These are phyloP conservation scores for Emmonsiellopsis sp. DNA, from an alignment of 2,329 filamentous ascomycete species.

Conservation along the genomic window DNA sequence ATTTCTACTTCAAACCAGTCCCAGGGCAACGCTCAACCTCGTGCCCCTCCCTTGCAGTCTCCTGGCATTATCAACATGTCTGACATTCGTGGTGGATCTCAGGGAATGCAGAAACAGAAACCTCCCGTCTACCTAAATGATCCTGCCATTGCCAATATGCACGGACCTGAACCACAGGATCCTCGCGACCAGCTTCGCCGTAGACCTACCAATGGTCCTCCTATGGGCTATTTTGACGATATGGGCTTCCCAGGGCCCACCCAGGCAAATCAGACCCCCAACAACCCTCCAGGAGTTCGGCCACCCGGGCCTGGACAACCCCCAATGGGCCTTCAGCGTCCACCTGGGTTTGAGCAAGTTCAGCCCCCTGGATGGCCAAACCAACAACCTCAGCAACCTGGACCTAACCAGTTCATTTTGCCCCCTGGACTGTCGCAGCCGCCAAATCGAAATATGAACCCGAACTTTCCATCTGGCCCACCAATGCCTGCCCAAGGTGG, in stretches of 20 bases:
- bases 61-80: conserved; percentile 28
- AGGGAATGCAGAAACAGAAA: conserved; percentile 28
- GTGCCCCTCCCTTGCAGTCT: conserved; percentile 21
- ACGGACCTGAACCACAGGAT: conserved; percentile 25
- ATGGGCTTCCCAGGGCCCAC: conserved; percentile 23
- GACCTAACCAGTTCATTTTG: conserved; percentile 24
- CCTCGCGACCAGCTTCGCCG: conserved; percentile 27
- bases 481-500: conserved; percentile 28
- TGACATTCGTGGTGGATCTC: conserved; percentile 25
- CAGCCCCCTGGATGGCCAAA: conserved; percentile 32
- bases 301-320: conserved; percentile 22
- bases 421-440: conserved; percentile 32
- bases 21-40: conserved; percentile 19
- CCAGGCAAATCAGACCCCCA: conserved; percentile 25
- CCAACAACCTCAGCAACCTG: conserved; percentile 24
- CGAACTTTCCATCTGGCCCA: conserved; percentile 25
- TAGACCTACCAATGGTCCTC: conserved; percentile 29
- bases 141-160: conserved; percentile 34
- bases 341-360: conserved; percentile 36
- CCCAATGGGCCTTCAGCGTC: conserved; percentile 33
- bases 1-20: conserved; percentile 19
- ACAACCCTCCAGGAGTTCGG: conserved; percentile 26
- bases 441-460: conserved; percentile 26
- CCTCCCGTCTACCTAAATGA: conserved; percentile 33
- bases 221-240: conserved; percentile 34